These are phyloP conservation scores for Stagonosporopsis cucurbitacearum DNA, from an alignment of 2,329 filamentous ascomycete species.

Conservation along the genomic window DNA sequence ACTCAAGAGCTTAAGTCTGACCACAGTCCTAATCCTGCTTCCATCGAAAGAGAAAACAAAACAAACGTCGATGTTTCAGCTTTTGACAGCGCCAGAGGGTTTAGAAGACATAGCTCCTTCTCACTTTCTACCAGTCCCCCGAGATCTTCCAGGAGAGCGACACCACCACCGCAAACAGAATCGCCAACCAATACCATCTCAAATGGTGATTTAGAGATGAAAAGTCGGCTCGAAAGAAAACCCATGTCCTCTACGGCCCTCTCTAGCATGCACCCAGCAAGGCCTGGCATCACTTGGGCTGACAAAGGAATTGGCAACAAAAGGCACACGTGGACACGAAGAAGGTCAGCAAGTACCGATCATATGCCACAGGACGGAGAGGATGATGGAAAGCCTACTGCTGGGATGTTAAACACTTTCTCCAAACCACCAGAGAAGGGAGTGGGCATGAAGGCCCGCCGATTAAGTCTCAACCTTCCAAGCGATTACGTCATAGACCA, in stretches of 20 bases:
- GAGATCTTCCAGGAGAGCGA: constrained; percentile 45
- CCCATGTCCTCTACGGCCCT: constrained; percentile 40
- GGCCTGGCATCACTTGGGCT: constrained; percentile 42
- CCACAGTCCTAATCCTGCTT: neutral
- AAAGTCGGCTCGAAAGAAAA: constrained; percentile 25
- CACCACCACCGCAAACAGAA: constrained; percentile 44
- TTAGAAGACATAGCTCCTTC: constrained; percentile 46
- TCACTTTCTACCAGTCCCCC: constrained; percentile 49
- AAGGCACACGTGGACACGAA: constrained; percentile 34
- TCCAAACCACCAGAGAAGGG: constrained; percentile 66
- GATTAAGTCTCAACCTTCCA: constrained; percentile 74
- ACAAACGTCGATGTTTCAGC: constrained; percentile 12
- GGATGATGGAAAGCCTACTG: constrained; percentile 37
- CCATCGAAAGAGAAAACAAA: neutral
- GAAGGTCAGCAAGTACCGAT: constrained; percentile 49
- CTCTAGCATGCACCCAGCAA: constrained; percentile 35
- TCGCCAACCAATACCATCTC: constrained; percentile 46
- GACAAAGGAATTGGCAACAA: constrained; percentile 30
- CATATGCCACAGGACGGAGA: constrained; percentile 34
- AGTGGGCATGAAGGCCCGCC: constrained; percentile 78
- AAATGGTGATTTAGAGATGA: constrained; percentile 20
- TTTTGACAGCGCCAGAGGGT: constrained; percentile 33
- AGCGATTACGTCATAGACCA: constrained; percentile 77
- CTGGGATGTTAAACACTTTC: constrained; percentile 45
- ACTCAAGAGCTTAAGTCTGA: neutral